A percentile compares a stretch with the other conserved stretches of the same genome.
Conservation (phyloP, 164 flowering plant genomes). For the Sedum album region DNA sequence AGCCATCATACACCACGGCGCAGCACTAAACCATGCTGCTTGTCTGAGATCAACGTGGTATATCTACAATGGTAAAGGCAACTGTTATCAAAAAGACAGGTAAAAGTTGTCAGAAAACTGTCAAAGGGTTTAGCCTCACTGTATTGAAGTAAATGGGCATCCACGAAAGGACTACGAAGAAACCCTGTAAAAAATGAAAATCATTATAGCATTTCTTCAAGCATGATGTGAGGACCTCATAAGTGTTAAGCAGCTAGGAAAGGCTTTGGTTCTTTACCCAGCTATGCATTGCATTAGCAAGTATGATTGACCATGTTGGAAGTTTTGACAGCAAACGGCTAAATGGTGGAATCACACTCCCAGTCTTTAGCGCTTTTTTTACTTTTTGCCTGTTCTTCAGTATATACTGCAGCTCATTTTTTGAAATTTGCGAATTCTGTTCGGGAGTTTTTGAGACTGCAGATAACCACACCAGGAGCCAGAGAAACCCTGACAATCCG, state of each 20-base stretch:
- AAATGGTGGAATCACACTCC: constrained; percentile 68
- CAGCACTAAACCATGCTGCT: constrained; percentile 99
- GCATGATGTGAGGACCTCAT: neutral
- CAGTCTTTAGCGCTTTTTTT: constrained; percentile 24
- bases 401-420: constrained; percentile 65
- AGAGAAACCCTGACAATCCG: constrained; percentile 85
- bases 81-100: neutral
- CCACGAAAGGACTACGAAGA: constrained; percentile 90
- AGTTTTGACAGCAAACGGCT: constrained; percentile 62
- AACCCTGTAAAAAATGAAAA: constrained; percentile 51
- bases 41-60: constrained; percentile 84
- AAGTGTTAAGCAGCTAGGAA: neutral
- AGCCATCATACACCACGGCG: constrained; percentile 96
- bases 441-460: constrained; percentile 74
- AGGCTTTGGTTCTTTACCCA: constrained; percentile 46
- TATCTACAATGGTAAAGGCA: constrained; percentile 33
- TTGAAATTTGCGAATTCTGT: constrained; percentile 66
- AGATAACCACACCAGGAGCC: constrained; percentile 95
- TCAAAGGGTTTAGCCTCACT: constrained; percentile 29
- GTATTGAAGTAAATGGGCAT: constrained; percentile 93
- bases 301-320: constrained; percentile 84
- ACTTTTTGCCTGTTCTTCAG: constrained; percentile 22
- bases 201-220: neutral
- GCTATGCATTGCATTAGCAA: constrained; percentile 92
- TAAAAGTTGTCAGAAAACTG: neutral